Evolutionary conservation across 2,329 filamentous ascomycete species (phyloP), one percentile per base, ranked within the genome.

Genomic region (Aschersonia sp.): DNA sequence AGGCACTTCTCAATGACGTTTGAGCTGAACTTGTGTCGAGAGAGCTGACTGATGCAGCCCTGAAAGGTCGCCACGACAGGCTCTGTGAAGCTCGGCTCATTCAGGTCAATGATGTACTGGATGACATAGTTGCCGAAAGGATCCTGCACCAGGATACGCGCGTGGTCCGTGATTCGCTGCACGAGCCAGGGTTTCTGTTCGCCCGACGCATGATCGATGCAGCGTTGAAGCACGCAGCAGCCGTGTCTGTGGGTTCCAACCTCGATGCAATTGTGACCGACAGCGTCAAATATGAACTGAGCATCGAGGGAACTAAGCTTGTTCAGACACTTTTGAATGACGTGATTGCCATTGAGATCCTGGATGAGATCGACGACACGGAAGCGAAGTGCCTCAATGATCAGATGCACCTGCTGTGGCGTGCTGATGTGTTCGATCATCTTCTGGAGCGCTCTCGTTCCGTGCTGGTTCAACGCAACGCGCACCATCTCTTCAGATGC

Each of bases 111-210:
- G 60, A 98, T 97, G 69, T 98, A 98, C 68, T 98, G 92, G 45
- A 98, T 85, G 45, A 98, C 92, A 55, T 98, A 98, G 67, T 98
- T 98, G 60, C 92, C 92, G 56, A 95, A 98, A 0, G 92, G 90
- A 63, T 98, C 92, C 63, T 95, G 88, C 22, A 98, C 88, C 9
- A 98, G 78, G 39, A 83, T 73, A 54, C 87, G 84, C n/a, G 89
- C 87, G 61, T 95, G 84, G 47, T 81, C 74, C 1, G 89, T 95
- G 64, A 98, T 97, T 60, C 86, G 79, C 50, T 77, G 72, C 54
- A 98, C 88, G 52, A 98, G 75, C 69, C 85, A 84, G 50, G 81
- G 74, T 69, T 94, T 95, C 68, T 98, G 92, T 39, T 83, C 73
- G 50, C 87, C 88, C 45, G 87, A 86, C 35, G 92, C 90, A 64